Base-by-base conservation (phyloP, 2,329 filamentous ascomycete species). In the Exserohilum rostratum region DNA sequence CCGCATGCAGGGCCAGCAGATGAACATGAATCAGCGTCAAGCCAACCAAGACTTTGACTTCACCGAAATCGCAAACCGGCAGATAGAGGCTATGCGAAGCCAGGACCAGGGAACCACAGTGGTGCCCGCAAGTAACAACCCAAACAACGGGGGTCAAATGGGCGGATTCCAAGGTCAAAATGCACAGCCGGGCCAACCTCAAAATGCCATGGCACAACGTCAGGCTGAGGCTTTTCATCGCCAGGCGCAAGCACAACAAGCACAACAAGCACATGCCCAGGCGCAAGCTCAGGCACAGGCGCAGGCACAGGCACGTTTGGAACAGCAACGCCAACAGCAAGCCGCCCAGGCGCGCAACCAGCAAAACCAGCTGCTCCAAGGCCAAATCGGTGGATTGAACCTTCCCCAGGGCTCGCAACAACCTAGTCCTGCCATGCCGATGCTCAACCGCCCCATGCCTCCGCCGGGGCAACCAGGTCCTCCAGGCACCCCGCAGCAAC, bases 121-220 rank as follows among this genome's bases (percentile, higher is more conserved):
- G n/a, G 85, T 88, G 3, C 85, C 85, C 9, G 85, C 84, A 6
- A 88, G 84, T 70, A 84, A 82, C 64, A 83, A 83, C 47, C 78
- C 79, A 56, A 81, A 75, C 30, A 54, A 54, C 5, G 72, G 72
- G 5, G 57, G 55, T 18, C 74, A 75, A 39, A 75, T 77, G 72
- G 65, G 71, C 27, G 71, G 64, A 12, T 77, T 73, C 39, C 61
- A 61, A 11, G 58, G 57, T 7, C 70, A 71, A 54, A 62, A 64
- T 27, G 39, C 57, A 13, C 71, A 73, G 45, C 55, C 57, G 22
- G 58, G 62, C 13, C 71, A 71, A 34, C 53, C 54, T 5, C 70
- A 69, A 42, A 69, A 68, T 52, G 60, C 58, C 13, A 61, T 68
- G 57, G 69, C 67, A 27, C 69, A 71, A 50, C 68, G 66, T 20